Evolutionary conservation across 352 stramenopile genomes (phyloP), one percentile per base, ranked within the genome.

Genomic region (Peronospora tabacina): DNA sequence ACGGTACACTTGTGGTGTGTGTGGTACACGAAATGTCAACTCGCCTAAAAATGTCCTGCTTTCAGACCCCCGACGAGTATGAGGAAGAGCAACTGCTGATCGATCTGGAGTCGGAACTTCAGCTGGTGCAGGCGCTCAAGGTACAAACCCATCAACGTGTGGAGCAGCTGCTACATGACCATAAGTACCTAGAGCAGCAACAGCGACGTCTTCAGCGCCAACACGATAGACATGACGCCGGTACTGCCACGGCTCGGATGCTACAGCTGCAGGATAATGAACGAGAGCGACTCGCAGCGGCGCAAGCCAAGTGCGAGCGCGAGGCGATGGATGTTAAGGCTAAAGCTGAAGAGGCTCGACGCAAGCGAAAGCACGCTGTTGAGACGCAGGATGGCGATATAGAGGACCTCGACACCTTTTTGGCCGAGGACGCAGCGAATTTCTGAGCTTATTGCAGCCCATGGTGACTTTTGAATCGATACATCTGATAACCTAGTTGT

Each of bases 231-330:
- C 46, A 30, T 1, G 54, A 70, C 19, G 52, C 54, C 28, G 66
- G 58, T 17, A 50, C 54, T 9, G 54, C 66, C 46, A 72, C 79
- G 13, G 71, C 63, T 12, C 78, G 78, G 22, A 75, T 90, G 56
- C 24, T 84, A 50, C 63, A 80, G 16, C 59, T 90, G 6, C 78
- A 87, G 48, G 67, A 70, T n/a, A 59, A 82, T 12, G 72, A 80
- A 42, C 63, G 68, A n/a, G 51, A 44, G 44, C 63, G 73, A n/a
- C 44, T 58, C 15, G 49, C 56, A 5, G 45, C 51, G 5, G 59
- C 48, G 13, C 55, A 69, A 10, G 20, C 40, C 13, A 45, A 60
- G 24, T 61, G 56, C 2, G 29, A 52, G 17, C 39, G 54, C 2
- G 52, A 75, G 19, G 70, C 73, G 37, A 41, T 55, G 29, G 26